Evolutionary conservation across 208 protist genomes (phyloP), one percentile per base, ranked within the genome.

Genomic region (Leishmania amazonensis): DNA sequence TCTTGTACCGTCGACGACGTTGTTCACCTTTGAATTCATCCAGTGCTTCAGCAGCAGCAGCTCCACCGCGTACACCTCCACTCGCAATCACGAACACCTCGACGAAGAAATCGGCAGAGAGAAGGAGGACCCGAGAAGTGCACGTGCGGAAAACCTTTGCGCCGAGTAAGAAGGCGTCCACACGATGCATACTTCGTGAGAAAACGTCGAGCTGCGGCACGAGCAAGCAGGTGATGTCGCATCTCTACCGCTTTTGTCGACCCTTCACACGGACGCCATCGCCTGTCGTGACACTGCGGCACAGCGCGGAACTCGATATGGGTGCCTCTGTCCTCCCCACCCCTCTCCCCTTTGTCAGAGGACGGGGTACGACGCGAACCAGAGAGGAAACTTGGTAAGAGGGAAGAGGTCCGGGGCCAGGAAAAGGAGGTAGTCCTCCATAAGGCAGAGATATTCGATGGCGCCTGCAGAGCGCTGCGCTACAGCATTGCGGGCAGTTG

Each of bases 211-310:
- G 76, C 19, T 38, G 9, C 9, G 90, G 87, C 21, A 79, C 75
- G 60, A 90, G 68, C 7, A 83, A 89, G 70, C 90, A 91, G 15
- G 90, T 94, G 3, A 81, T 85, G 70, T 91, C 90, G 79, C 87
- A 89, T 1, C 88, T 82, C 76, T 88, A 90, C 13, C 73, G 76
- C 4, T 71, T 65, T 19, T 75, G 65, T 7, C 76, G 76, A 15
- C 88, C 90, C 19, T 70, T 45, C 13, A 92, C 88, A 0, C 81
- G 85, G 28, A 88, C 38, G 4, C 75, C 64, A 9, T 75, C 28
- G 45, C 75, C 54, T 3, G 9, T 68, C 40, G 84, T 79, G 19
- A 83, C 9, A 15, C 74, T 72, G 11, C 76, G 51, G 60, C 81
- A 89, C 6, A n/a, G 31, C 38, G 47, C 80, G 73, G 9, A 75